Base-by-base conservation (phyloP, 2,329 filamentous ascomycete genomes). In the Sarocladiaceae sp. region DNA sequence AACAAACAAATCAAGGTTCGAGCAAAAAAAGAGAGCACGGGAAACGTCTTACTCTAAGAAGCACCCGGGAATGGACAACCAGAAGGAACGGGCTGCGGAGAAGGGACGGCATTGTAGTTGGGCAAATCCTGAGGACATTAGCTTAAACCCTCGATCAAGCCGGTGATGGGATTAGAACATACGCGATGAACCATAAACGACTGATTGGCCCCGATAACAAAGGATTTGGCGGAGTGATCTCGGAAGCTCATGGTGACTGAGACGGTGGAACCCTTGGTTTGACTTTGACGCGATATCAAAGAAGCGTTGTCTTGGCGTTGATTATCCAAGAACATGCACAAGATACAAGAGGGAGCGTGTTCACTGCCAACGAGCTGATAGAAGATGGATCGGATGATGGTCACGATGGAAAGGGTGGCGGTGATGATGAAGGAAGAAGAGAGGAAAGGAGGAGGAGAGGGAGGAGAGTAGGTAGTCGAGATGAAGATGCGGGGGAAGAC, bases 311-410 rank as follows among this genome's bases (percentile, higher is more conserved):
- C n/a, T n/a, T n/a, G 21, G 16, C 7, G 13, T 29, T 27, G 4
- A 19, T 19, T 41, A 41, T 41, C 37, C 37, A 41, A 41, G 37
- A 41, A 29, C 37, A 41, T n/a, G n/a, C n/a, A n/a, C n/a, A n/a
- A n/a, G n/a, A n/a, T n/a, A n/a, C n/a, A n/a, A n/a, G n/a, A n/a
- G n/a, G n/a, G n/a, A n/a, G n/a, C 13, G 16, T 33, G 31, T 6
- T 33, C 12, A 33, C 6, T 33, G n/a, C n/a, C 13, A 15, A 7
- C 31, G 16, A n/a, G 31, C n/a, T 33, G 31, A 15, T 33, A n/a
- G n/a, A n/a, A 13, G 26, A 29, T 29, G 26, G 26, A 29, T 29
- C 7, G 18, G 16, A 13, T 6, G 33, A 6, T 35, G 33, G 13
- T 18, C 15, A 9, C 19, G 33, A 18, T 15, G 21, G 33, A 35